Conservation (phyloP, 768 basidiomycete species). For the Kwoniella dejecticola region DNA sequence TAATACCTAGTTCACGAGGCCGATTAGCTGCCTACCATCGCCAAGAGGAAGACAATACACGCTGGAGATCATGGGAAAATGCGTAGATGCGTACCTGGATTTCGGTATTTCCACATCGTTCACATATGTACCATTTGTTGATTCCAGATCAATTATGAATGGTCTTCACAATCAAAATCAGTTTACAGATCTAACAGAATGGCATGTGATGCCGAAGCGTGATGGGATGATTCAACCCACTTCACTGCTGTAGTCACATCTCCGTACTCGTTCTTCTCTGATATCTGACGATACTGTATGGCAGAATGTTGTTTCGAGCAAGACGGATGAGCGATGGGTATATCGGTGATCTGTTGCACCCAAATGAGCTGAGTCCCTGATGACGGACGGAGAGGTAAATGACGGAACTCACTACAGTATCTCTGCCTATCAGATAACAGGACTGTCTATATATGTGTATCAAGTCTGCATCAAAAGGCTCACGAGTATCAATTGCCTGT, state of each 20-base stretch:
- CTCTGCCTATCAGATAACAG: slow-evolving; percentile 89
- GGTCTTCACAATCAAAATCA: slow-evolving; percentile 63
- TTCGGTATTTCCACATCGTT: slow-evolving; percentile 83
- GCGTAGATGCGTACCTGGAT: slow-evolving; percentile 64
- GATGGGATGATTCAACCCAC: slow-evolving; percentile 60
- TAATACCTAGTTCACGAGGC: slow-evolving; percentile 32
- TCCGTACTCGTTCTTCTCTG: slow-evolving; percentile 85
- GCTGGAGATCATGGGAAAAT: too few relatives aligned
- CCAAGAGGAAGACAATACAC: not conserved
- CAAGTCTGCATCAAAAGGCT: slow-evolving; percentile 65
- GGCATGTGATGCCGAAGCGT: not conserved
- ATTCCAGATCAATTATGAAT: slow-evolving; percentile 95
- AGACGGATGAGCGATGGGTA: slow-evolving; percentile 91
- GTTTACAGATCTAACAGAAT: not conserved
- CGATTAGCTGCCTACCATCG: not conserved
- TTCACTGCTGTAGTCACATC: slow-evolving; percentile 75
- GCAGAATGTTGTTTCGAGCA: slow-evolving; percentile 98
- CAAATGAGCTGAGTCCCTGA: too few relatives aligned
- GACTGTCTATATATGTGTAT: slow-evolving; percentile 92
- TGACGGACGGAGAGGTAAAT: not conserved
- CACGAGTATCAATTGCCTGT: too few relatives aligned
- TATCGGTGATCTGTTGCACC: slow-evolving; percentile 59
- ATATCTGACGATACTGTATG: slow-evolving; percentile 89
- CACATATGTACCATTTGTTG: slow-evolving; percentile 93
- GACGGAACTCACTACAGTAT: slow-evolving; percentile 67